Conservation (phyloP, 2,329 filamentous ascomycete genomes). For the Chaetomium olivaceum region DNA sequence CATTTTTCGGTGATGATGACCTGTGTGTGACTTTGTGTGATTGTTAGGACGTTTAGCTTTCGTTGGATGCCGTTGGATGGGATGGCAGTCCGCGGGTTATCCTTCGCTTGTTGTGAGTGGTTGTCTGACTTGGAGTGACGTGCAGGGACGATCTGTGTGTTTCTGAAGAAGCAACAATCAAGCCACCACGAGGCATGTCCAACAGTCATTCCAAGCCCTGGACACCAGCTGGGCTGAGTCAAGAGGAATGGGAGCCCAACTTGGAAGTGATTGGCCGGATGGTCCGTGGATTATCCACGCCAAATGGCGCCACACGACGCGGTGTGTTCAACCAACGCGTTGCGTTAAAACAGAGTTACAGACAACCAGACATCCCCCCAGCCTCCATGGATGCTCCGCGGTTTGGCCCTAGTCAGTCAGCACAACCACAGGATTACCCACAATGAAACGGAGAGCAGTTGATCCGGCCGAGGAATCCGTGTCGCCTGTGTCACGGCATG, state of each 20-base stretch:
- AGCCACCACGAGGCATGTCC: no score
- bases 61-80: no score
- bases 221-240: no score
- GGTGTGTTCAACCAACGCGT: not conserved
- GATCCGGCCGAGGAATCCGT: not conserved
- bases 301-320: not conserved
- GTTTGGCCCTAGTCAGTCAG: not conserved
- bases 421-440: not conserved
- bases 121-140: no score
- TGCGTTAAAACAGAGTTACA: not conserved
- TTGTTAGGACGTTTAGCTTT: no score
- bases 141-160: no score
- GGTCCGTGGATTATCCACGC: not conserved
- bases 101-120: no score
- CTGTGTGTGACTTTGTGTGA: no score
- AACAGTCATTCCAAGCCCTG: no score
- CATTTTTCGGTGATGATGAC: no score
- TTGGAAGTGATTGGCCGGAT: not conserved
- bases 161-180: no score
- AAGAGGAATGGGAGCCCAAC: not conserved
- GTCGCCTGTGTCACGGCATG: not conserved
- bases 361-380: not conserved
- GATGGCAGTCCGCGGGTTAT: no score
- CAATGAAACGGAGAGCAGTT: slow-evolving; percentile 9
- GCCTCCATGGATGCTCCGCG: slow-evolving; percentile 4